Conservation (phyloP, 768 basidiomycete genomes). For the Sarcodon sp. region DNA sequence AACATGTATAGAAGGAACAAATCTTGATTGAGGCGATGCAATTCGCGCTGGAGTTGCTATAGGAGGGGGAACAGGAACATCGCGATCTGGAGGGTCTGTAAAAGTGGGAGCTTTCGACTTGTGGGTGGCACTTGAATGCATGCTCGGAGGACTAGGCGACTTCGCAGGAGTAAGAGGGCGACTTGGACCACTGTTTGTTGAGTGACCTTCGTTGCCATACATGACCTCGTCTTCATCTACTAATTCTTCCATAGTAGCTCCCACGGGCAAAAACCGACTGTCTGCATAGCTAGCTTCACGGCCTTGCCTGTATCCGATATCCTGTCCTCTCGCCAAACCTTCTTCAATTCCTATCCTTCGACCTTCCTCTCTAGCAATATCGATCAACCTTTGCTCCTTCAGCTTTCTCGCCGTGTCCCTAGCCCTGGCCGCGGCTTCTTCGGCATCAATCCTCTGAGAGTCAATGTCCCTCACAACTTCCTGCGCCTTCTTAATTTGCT, state of each 20-base stretch:
- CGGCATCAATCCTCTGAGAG: slow-evolving; percentile 33
- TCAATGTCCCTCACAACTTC: slow-evolving; percentile 35
- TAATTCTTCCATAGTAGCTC: not conserved
- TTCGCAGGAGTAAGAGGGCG: slow-evolving; percentile 3
- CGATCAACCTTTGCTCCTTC: slow-evolving; percentile 31
- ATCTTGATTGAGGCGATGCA: not conserved
- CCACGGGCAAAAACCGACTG: not conserved
- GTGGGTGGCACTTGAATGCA: not conserved
- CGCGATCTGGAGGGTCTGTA: not conserved
- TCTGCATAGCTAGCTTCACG: slow-evolving; percentile 6
- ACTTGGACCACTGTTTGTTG: not conserved
- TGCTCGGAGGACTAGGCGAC: not conserved
- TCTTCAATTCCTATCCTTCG: slow-evolving; percentile 36
- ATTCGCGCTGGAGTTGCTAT: not conserved
- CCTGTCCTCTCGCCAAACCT: slow-evolving; percentile 26
- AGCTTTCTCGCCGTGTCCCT: slow-evolving; percentile 32
- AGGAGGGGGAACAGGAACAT: not conserved
- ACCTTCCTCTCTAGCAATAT: slow-evolving; percentile 41
- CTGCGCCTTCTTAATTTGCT: slow-evolving; percentile 45
- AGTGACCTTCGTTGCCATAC: not conserved
- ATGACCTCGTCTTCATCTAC: slow-evolving; percentile 1
- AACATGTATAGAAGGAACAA: not conserved
- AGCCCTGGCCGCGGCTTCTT: slow-evolving; percentile 29
- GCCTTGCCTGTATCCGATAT: slow-evolving; percentile 16
- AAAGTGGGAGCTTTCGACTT: not conserved